phyloP scores from a whole-genome alignment of 768 basidiomycete species.

The Trametes villosa region DNA sequence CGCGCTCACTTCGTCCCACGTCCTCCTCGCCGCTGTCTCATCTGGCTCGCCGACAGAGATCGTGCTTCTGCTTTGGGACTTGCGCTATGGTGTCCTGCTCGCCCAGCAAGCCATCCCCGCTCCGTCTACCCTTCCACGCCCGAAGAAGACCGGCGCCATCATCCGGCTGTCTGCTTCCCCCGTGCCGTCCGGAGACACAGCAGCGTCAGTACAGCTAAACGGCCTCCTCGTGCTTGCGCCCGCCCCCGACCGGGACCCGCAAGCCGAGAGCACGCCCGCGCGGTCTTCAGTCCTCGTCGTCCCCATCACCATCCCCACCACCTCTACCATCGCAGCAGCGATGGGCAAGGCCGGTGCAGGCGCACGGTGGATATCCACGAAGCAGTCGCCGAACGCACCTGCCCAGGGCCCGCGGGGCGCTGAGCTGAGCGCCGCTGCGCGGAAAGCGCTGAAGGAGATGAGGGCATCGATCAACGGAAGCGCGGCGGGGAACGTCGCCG shows the following conservation, averaged over 20 bases:
- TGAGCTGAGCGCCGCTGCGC: constrained; percentile 29
- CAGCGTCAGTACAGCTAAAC: constrained; percentile 8
- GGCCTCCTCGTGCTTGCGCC: constrained; percentile 29
- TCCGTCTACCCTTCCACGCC: constrained; percentile 30
- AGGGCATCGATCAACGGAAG: constrained; percentile 50
- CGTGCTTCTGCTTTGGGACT: constrained; percentile 38
- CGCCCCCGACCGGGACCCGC: constrained; percentile 1
- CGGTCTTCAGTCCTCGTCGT: constrained; percentile 61
- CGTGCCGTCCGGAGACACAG: background rate
- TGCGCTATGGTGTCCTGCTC: constrained; percentile 39
- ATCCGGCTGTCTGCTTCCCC: constrained; percentile 21
- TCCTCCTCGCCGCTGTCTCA: constrained; percentile 33
- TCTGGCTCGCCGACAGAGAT: constrained; percentile 28
- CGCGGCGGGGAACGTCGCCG: constrained; percentile 20
- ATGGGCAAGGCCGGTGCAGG: constrained; percentile 55
- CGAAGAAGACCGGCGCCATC: constrained; percentile 24
- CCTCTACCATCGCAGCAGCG: constrained; percentile 66
- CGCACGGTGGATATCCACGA: constrained; percentile 49
- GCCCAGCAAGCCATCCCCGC: constrained; percentile 32
- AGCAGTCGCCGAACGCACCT: background rate
- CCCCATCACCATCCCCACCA: constrained; percentile 54
- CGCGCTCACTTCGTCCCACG: constrained; percentile 36
- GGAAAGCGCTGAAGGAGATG: constrained; percentile 45
- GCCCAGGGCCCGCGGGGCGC: constrained; percentile 6
- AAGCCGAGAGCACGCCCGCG: constrained; percentile 16